Evolutionary conservation across 2,329 filamentous ascomycete genomes (phyloP).

Genomic region (Aureobasidium melanogenum): DNA sequence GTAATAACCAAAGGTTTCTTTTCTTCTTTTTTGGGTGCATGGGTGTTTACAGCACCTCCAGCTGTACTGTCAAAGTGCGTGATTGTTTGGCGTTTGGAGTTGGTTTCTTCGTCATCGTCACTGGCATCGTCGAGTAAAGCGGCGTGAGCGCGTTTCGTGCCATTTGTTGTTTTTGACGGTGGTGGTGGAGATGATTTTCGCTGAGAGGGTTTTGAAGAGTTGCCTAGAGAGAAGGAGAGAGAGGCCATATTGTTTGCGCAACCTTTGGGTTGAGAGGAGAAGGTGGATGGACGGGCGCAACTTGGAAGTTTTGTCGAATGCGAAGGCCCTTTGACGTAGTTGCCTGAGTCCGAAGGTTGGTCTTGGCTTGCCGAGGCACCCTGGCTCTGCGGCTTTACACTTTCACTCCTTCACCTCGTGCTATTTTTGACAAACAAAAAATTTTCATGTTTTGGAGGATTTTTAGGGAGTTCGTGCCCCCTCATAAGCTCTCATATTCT

Average conservation of each 20-base stretch:
- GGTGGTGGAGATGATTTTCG: not conserved
- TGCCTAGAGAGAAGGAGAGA: slow-evolving; percentile 6
- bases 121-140: slow-evolving; percentile 30
- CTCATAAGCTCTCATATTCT: not conserved
- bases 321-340: slow-evolving; percentile 2
- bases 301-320: not conserved
- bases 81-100: slow-evolving; percentile 36
- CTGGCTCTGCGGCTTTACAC: not conserved
- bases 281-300: not conserved
- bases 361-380: not conserved
- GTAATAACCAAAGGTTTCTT: slow-evolving; percentile 48
- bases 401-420: not conserved
- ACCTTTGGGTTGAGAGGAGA: not conserved
- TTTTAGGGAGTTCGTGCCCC: too few species aligned
- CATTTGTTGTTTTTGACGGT: slow-evolving; percentile 12
- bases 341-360: not conserved
- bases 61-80: slow-evolving; percentile 45
- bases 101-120: slow-evolving; percentile 51
- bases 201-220: not conserved
- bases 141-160: slow-evolving; percentile 33
- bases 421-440: not conserved
- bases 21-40: slow-evolving; percentile 24
- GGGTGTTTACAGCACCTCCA: slow-evolving; percentile 41
- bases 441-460: not conserved
- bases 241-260: not conserved